phyloP scores from a whole-genome alignment of 108 stramenopile genomes.

The Nitzschia sp. region DNA sequence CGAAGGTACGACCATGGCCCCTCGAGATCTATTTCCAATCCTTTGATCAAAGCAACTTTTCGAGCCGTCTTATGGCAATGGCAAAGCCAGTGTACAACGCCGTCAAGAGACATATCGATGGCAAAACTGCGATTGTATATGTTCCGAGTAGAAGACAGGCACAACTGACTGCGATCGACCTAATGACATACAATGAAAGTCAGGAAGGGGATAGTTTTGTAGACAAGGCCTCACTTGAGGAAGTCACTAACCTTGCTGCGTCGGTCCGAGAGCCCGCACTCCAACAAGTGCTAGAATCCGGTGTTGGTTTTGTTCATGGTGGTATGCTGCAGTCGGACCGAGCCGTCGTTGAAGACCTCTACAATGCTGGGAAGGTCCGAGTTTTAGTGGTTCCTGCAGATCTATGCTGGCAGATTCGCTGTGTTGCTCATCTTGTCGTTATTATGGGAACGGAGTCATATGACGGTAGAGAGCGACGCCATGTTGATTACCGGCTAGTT shows the following conservation, averaged over 20 bases:
- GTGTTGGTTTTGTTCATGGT: constrained; percentile 92
- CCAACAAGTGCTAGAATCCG: constrained; percentile 76
- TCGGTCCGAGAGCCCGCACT: constrained; percentile 77
- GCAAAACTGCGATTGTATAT: constrained; percentile 82
- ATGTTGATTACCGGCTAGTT: constrained; percentile 91
- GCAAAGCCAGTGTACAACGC: constrained; percentile 93
- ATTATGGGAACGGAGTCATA: constrained; percentile 97
- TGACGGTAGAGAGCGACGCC: constrained; percentile 90
- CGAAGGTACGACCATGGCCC: constrained; percentile 89
- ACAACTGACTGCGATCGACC: constrained; percentile 95
- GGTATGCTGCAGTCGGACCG: constrained; percentile 87
- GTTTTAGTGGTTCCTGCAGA: constrained; percentile 88
- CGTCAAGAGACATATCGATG: constrained; percentile 68
- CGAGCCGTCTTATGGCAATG: constrained; percentile 92
- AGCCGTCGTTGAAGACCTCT: constrained; percentile 69
- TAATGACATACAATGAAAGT: constrained; percentile 90
- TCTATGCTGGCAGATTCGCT: constrained; percentile 84
- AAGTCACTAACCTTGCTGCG: constrained; percentile 23
- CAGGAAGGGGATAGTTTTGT: constrained; percentile 54
- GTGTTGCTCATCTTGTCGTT: constrained; percentile 78
- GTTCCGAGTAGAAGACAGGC: constrained; percentile 96
- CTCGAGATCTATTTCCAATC: constrained; percentile 93
- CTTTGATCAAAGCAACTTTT: constrained; percentile 92
- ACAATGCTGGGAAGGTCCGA: constrained; percentile 54
- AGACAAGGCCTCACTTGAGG: constrained; percentile 26